Base-by-base conservation (phyloP, 1,284 basidiomycete species). In the Gastroboletus turbinatus region DNA sequence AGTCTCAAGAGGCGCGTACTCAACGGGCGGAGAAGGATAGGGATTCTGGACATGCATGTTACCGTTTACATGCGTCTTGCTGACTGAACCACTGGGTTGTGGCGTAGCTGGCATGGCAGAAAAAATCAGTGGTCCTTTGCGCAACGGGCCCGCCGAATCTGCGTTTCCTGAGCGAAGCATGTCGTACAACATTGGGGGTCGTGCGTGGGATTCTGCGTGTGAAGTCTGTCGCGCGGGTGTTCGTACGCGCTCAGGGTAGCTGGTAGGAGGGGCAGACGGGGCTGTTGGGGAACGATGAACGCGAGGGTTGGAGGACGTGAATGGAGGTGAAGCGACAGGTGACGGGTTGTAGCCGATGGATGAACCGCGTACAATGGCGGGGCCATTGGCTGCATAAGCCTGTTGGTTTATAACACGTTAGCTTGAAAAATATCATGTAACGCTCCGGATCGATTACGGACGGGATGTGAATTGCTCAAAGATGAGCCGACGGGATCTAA, bases 101-200 rank as follows among this genome's bases (percentile, higher is more conserved):
- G 35, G 35, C 7, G 54, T 39, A 13, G 65, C n/a, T n/a, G n/a
- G n/a, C n/a, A n/a, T 70, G 16, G 77, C 72, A 2, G 73, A 43
- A 29, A 79, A 78, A 16, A 78, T 79, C 6, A 78, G 66, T 0
- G 76, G 78, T 5, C 75, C 76, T 25, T 66, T 74, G 38, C 64
- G 65, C 8, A 68, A n/a, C 1, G 62, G 57, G 5, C 50, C n/a
- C 0, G 45, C 33, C n/a, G 40, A n/a, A 4, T 60, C 58, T 16
- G 57, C 8, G 32, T 63, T 65, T 23, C 62, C 53, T 2, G 65
- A 59, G 48, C 69, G 66, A 16, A 65, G 54, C 19, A 65, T 46
- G 63, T 67, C 65, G 38, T 53, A 65, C 16, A 63, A 21, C 64
- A 68, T 61, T 2, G 65, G 58, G 0, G 48, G 19, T 11, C 11